A percentile compares a stretch with the other conserved stretches of the same genome.
phyloP scores from a whole-genome alignment of 768 basidiomycete genomes.

The Mycena albidolilacea region DNA sequence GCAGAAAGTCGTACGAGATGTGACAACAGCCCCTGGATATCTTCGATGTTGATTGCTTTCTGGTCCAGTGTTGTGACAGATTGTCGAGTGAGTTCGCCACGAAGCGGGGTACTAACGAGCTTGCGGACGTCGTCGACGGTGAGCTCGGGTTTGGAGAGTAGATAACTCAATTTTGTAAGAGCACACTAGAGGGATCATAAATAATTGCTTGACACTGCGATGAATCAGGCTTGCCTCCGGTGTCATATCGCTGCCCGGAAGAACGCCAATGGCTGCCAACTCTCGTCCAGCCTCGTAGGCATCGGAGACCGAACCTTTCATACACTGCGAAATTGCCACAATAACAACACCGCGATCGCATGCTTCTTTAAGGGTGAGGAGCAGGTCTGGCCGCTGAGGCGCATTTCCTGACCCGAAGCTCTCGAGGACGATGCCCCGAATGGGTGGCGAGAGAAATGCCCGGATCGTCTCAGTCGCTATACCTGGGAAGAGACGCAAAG shows the following conservation, averaged over 20 bases:
- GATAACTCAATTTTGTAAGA: constrained; percentile 90
- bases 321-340: constrained; percentile 93
- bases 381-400: constrained; percentile 83
- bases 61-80: constrained; percentile 60
- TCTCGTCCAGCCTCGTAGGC: constrained; percentile 86
- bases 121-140: constrained; percentile 76
- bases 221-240: constrained; percentile 75
- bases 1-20: constrained; percentile 78
- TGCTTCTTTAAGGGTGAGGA: constrained; percentile 84
- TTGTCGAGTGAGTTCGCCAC: constrained; percentile 86
- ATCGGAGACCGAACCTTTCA: constrained; percentile 88
- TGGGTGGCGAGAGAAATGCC: constrained; percentile 82
- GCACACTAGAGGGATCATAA: constrained; percentile 74
- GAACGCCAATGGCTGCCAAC: constrained; percentile 80
- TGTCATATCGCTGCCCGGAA: constrained; percentile 94
- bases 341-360: constrained; percentile 88
- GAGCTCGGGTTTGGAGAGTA: constrained; percentile 89
- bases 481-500: constrained; percentile 89
- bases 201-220: neutral
- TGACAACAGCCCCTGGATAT: constrained; percentile 74
- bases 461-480: constrained; percentile 82
- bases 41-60: constrained; percentile 65
- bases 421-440: constrained; percentile 88
- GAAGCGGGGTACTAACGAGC: constrained; percentile 83
- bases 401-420: constrained; percentile 96